Conservation (phyloP, 352 stramenopile genomes). For the Blastocystis sp. region DNA sequence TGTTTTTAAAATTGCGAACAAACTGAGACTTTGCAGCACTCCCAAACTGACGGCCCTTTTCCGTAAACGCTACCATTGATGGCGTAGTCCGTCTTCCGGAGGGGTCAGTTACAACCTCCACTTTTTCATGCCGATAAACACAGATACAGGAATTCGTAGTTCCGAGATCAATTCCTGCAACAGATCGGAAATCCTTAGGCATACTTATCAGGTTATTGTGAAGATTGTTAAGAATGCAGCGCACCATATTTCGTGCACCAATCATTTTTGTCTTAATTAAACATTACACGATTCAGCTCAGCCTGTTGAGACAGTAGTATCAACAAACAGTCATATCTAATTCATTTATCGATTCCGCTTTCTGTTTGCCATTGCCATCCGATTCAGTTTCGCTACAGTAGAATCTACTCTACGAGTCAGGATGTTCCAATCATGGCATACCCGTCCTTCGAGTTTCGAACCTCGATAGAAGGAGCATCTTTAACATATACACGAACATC, state of each 20-base stretch:
- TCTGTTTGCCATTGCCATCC: not conserved
- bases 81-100: slow-evolving; percentile 87
- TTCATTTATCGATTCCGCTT: slow-evolving; percentile 13
- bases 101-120: slow-evolving; percentile 86
- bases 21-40: slow-evolving; percentile 83
- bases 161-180: slow-evolving; percentile 89
- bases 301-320: not conserved
- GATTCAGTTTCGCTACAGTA: not conserved
- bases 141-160: slow-evolving; percentile 92
- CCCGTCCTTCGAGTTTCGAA: slow-evolving; percentile 1
- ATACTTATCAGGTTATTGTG: not conserved
- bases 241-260: slow-evolving; percentile 32
- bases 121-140: slow-evolving; percentile 90
- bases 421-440: not conserved
- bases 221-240: not conserved
- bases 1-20: slow-evolving; percentile 66
- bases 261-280: not conserved
- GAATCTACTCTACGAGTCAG: slow-evolving; percentile 2
- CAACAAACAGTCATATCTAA: not conserved
- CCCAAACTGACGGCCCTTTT: slow-evolving; percentile 84
- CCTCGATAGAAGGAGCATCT: slow-evolving; percentile 31
- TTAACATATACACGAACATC: slow-evolving; percentile 29
- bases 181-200: slow-evolving; percentile 70
- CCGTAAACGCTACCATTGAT: slow-evolving; percentile 88
- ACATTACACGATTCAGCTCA: not conserved